Percentiles rank a stretch among this genome's conserved stretches.
phyloP scores from a whole-genome alignment of 495 filamentous ascomycete genomes.

The Physcia stellaris region DNA sequence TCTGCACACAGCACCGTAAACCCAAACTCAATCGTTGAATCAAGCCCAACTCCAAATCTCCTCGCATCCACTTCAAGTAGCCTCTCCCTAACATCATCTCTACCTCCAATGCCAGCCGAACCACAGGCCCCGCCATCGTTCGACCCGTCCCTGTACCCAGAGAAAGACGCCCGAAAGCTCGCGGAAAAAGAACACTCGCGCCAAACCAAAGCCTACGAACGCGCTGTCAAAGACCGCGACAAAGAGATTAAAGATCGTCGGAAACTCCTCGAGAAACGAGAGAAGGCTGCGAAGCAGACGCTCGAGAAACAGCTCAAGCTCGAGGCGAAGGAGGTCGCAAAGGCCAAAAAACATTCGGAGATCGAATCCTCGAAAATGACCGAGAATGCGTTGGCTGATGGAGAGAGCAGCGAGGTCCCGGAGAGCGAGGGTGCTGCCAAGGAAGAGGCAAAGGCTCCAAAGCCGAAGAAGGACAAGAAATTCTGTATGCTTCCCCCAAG shows the following conservation, averaged over 20 bases:
- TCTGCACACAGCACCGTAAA: not conserved
- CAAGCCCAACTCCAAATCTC: not conserved
- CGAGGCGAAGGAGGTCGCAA: conserved; percentile 23
- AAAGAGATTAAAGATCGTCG: conserved; percentile 44
- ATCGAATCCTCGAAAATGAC: conserved; percentile 14
- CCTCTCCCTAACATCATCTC: not conserved
- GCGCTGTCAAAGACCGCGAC: conserved; percentile 47
- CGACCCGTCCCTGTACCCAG: conserved; percentile 35
- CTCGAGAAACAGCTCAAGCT: conserved; percentile 25
- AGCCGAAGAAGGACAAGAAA: conserved; percentile 48
- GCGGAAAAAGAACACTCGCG: conserved; percentile 48
- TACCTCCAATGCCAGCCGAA: conserved; percentile 23
- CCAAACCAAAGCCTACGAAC: conserved; percentile 43
- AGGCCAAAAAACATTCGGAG: conserved; percentile 17
- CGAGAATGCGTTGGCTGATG: conserved; percentile 18
- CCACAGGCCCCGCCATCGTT: conserved; percentile 30
- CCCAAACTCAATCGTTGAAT: not conserved
- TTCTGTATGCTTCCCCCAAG: conserved; percentile 61
- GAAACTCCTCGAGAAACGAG: conserved; percentile 39
- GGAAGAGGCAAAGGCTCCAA: conserved; percentile 1
- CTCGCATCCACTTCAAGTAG: not conserved
- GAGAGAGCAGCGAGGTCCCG: conserved; percentile 6
- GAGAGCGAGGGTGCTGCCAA: not conserved
- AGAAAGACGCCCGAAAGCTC: conserved; percentile 49
- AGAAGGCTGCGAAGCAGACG: conserved; percentile 35